Evolutionary conservation across 768 basidiomycete species (phyloP).

Genomic region (Russula sp.): DNA sequence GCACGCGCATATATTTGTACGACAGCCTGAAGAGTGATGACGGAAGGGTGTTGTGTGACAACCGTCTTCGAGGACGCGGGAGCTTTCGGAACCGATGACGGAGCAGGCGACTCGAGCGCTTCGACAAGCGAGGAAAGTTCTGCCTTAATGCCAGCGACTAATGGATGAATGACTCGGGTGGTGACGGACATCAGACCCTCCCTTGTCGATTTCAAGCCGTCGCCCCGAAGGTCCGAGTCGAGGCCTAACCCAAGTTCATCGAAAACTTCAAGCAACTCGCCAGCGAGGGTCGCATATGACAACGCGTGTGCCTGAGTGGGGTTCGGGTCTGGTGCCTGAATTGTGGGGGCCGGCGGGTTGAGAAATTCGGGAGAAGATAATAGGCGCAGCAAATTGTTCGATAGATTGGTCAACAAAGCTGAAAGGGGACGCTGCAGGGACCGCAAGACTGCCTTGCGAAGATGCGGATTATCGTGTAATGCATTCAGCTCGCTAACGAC

Average conservation of each 20-base stretch:
- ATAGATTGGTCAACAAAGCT: constrained; percentile 67
- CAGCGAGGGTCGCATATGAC: constrained; percentile 64
- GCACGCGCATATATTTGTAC: constrained; percentile 61
- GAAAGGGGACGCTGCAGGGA: constrained; percentile 74
- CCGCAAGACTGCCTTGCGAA: constrained; percentile 67
- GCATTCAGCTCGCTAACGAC: constrained; percentile 64
- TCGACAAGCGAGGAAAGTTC: constrained; percentile 62
- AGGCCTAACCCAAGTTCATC: constrained; percentile 62
- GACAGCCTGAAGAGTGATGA: constrained; percentile 54
- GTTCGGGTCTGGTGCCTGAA: constrained; percentile 53
- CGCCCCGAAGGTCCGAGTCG: constrained; percentile 59
- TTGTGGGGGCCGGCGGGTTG: constrained; percentile 47
- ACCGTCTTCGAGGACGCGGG: constrained; percentile 6
- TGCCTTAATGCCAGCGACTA: constrained; percentile 57
- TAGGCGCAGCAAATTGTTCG: constrained; percentile 61
- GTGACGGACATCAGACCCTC: constrained; percentile 68
- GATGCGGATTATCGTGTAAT: constrained; percentile 57
- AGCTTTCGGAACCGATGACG: constrained; percentile 13
- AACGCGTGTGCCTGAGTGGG: constrained; percentile 70
- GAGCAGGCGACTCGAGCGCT: constrained; percentile 50
- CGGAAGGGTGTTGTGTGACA: constrained; percentile 53
- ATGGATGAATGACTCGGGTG: constrained; percentile 61
- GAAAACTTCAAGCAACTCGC: constrained; percentile 69
- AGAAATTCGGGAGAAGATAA: constrained; percentile 63
- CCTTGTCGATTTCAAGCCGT: constrained; percentile 66